phyloP scores from a whole-genome alignment of 768 basidiomycete species.

The Plicaturopsis crispa region DNA sequence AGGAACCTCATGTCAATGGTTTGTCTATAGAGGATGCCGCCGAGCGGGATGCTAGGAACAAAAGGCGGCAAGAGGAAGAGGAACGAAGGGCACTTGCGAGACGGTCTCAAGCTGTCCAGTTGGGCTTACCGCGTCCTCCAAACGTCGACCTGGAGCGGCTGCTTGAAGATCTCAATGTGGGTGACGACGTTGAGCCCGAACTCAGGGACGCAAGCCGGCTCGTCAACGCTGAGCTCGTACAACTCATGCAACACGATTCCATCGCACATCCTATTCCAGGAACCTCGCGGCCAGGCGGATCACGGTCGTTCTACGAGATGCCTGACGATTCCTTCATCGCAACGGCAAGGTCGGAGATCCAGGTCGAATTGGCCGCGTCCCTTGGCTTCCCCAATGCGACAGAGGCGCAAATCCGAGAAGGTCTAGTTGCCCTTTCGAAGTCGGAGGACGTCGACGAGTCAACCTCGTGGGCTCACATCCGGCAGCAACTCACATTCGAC shows the following conservation, averaged over 20 bases:
- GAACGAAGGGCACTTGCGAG: constrained; percentile 75
- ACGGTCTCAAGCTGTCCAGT: constrained; percentile 75
- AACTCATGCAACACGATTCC: constrained; percentile 81
- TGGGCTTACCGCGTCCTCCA: constrained; percentile 77
- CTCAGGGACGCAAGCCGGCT: constrained; percentile 47
- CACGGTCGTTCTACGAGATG: constrained; percentile 57
- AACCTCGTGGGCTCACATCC: constrained; percentile 65
- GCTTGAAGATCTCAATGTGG: constrained; percentile 48
- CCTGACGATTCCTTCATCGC: constrained; percentile 76
- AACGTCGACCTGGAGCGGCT: constrained; percentile 69
- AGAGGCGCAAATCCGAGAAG: constrained; percentile 71
- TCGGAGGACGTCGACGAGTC: constrained; percentile 54
- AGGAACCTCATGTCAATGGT: constrained; percentile 19
- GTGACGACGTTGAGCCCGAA: constrained; percentile 36
- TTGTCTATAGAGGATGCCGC: constrained; percentile 83
- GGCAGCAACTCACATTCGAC: constrained; percentile 59
- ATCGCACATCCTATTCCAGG: constrained; percentile 86
- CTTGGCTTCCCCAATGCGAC: constrained; percentile 84
- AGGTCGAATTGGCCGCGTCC: constrained; percentile 69
- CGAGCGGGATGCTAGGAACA: constrained; percentile 76
- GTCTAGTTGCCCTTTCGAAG: constrained; percentile 56
- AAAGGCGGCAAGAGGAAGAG: constrained; percentile 63
- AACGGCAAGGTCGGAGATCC: constrained; percentile 62
- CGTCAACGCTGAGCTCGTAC: constrained; percentile 71
- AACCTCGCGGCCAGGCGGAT: constrained; percentile 67